phyloP scores from a whole-genome alignment of 1,139 yeast genomes.

The Saccharomycopsis phalli region DNA sequence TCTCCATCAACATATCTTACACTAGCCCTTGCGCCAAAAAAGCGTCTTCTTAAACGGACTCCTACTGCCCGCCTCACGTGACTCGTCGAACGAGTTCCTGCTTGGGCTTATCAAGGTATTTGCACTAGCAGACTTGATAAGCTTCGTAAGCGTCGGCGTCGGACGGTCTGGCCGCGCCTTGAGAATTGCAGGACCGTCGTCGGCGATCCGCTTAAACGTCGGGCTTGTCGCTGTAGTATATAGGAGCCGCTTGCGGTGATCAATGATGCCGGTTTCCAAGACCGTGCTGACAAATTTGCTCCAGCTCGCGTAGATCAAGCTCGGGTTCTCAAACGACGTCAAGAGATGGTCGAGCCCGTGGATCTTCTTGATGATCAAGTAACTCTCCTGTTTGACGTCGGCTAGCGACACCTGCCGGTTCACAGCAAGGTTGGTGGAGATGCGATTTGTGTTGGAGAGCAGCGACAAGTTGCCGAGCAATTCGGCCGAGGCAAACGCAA shows the following conservation, averaged over 20 bases:
- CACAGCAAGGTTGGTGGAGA: constrained; percentile 10
- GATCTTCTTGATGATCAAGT: constrained; percentile 24
- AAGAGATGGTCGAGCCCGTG: constrained; percentile 35
- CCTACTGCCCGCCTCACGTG: constrained; percentile 4
- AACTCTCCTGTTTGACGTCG: constrained; percentile 14
- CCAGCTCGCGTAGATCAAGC: constrained; percentile 21
- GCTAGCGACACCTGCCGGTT: constrained; percentile 11
- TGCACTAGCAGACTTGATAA: constrained; percentile 17
- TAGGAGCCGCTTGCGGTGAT: constrained; percentile 14
- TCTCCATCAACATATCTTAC: too few species aligned
- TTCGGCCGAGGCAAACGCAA: constrained; percentile 32
- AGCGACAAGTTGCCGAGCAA: constrained; percentile 28
- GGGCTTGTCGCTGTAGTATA: constrained; percentile 14
- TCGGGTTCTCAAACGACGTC: constrained; percentile 22
- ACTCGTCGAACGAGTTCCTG: constrained; percentile 5
- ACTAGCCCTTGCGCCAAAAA: constrained; percentile 14
- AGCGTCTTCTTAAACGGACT: constrained; percentile 17
- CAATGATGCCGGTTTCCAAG: constrained; percentile 10
- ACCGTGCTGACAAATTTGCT: constrained; percentile 14
- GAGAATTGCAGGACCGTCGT: constrained; percentile 14
- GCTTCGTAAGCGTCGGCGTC: constrained; percentile 15
- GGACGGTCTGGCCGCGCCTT: constrained; percentile 4
- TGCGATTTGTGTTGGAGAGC: constrained; percentile 24
- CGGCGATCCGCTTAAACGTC: constrained; percentile 10
- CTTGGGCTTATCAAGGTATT: constrained; percentile 10